Evolutionary conservation across 2,329 filamentous ascomycete species (phyloP).

Genomic region (Tetracladium maxilliforme): DNA sequence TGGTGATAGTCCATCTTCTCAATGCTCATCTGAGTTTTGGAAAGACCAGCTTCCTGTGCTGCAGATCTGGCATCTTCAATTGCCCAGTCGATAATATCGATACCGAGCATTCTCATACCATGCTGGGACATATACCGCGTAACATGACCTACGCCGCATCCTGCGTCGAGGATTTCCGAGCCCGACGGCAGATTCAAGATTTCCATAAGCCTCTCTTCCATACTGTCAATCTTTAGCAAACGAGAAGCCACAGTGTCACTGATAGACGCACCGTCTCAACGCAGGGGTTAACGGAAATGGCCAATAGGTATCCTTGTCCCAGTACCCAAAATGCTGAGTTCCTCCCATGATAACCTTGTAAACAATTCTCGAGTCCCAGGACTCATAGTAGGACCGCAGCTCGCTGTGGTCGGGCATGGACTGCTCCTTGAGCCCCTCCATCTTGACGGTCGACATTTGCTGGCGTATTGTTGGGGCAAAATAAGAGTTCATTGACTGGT

Average conservation of each 20-base stretch:
- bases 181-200: slow-evolving; percentile 20
- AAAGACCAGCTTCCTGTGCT: slow-evolving; percentile 16
- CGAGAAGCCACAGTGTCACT: slow-evolving; percentile 20
- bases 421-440: no score
- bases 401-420: no score
- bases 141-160: slow-evolving; percentile 33
- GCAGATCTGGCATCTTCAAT: slow-evolving; percentile 26
- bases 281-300: no score
- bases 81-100: slow-evolving; percentile 34
- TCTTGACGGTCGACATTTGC: no score
- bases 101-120: slow-evolving; percentile 24
- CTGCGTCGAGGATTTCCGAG: slow-evolving; percentile 32
- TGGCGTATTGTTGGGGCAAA: no score
- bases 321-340: slow-evolving; percentile 34
- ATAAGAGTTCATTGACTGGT: no score
- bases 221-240: no score
- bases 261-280: no score
- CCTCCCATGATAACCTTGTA: slow-evolving; percentile 27
- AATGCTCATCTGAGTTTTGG: slow-evolving; percentile 19
- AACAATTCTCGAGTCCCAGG: slow-evolving; percentile 27
- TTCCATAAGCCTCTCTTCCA: slow-evolving; percentile 23
- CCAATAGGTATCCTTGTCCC: slow-evolving; percentile 25
- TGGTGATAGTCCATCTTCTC: slow-evolving; percentile 34
- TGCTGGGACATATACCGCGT: slow-evolving; percentile 28
- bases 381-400: slow-evolving; percentile 31